phyloP scores from a whole-genome alignment of 139 green algal species.

The Diplosphaera chodatii region DNA sequence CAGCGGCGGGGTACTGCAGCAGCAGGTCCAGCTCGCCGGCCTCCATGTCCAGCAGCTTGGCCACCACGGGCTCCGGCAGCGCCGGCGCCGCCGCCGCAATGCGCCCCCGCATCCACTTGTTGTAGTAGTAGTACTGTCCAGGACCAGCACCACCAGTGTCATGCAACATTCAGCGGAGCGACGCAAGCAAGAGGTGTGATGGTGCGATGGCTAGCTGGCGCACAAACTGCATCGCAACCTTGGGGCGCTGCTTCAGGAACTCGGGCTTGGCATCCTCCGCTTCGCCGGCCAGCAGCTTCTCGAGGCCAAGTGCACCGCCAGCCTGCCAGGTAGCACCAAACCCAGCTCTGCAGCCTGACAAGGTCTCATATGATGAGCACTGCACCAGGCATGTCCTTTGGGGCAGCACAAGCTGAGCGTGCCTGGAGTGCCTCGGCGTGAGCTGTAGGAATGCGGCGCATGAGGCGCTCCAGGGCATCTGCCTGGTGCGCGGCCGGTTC shows the following conservation, averaged over 20 bases:
- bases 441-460: constrained; percentile 30
- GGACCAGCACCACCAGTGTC: too few relatives aligned
- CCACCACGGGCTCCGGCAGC: constrained; percentile 59
- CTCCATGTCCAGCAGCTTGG: constrained; percentile 64
- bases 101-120: constrained; percentile 63
- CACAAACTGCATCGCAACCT: constrained; percentile 6
- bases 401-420: too few relatives aligned
- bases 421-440: constrained; percentile 17
- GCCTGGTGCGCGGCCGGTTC: neutral
- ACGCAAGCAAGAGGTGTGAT: too few relatives aligned
- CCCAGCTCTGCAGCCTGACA: too few relatives aligned
- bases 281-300: constrained; percentile 25
- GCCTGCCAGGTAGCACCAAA: neutral
- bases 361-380: too few relatives aligned
- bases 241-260: constrained; percentile 42
- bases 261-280: constrained; percentile 30
- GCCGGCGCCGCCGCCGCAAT: constrained; percentile 33
- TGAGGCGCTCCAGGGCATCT: constrained; percentile 20
- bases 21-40: constrained; percentile 69
- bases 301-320: constrained; percentile 19
- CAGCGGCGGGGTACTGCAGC: constrained; percentile 51
- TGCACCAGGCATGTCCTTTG: too few relatives aligned
- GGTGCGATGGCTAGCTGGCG: too few relatives aligned
- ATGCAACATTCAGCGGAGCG: too few relatives aligned
- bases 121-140: constrained; percentile 64